Conservation (phyloP, 352 stramenopile genomes). For the Globisporangium viniferum region DNA sequence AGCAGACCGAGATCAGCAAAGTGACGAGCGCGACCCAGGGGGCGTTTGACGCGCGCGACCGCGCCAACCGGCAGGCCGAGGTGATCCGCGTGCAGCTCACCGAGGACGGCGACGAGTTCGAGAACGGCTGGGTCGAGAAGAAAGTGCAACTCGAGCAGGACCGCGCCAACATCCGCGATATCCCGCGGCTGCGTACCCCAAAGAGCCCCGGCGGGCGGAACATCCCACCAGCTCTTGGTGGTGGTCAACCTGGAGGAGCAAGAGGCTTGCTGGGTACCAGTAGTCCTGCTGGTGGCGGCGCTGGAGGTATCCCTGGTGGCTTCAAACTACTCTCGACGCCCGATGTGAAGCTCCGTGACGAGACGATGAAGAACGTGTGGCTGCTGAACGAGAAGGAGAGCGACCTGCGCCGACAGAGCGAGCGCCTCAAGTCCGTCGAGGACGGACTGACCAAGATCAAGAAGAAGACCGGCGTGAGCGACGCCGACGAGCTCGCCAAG, state of each 20-base stretch:
- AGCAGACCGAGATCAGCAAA: conserved; percentile 81
- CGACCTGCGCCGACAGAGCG: conserved; percentile 68
- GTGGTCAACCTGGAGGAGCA: not conserved
- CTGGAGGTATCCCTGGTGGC: conserved; percentile 17
- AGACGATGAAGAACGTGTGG: conserved; percentile 74
- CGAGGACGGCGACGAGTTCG: conserved; percentile 84
- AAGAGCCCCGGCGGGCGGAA: conserved; percentile 33
- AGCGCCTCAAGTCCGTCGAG: conserved; percentile 68
- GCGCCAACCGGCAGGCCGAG: conserved; percentile 79
- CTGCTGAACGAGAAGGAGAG: conserved; percentile 75
- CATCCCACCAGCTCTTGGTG: not conserved
- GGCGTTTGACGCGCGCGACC: conserved; percentile 80
- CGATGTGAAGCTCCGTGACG: conserved; percentile 68
- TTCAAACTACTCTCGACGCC: conserved; percentile 67
- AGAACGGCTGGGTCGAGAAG: conserved; percentile 82
- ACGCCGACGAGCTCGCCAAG: conserved; percentile 81
- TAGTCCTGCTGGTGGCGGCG: not conserved
- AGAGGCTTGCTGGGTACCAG: not conserved
- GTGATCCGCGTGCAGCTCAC: conserved; percentile 63
- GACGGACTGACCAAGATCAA: conserved; percentile 86
- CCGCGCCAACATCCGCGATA: conserved; percentile 71
- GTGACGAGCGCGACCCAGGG: conserved; percentile 71
- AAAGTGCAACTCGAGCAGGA: conserved; percentile 84
- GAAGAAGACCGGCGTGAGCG: conserved; percentile 82
- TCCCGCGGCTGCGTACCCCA: conserved; percentile 56